phyloP scores from a whole-genome alignment of 176 grass and related monocot genomes.

The Tillandsia leiboldiana region DNA sequence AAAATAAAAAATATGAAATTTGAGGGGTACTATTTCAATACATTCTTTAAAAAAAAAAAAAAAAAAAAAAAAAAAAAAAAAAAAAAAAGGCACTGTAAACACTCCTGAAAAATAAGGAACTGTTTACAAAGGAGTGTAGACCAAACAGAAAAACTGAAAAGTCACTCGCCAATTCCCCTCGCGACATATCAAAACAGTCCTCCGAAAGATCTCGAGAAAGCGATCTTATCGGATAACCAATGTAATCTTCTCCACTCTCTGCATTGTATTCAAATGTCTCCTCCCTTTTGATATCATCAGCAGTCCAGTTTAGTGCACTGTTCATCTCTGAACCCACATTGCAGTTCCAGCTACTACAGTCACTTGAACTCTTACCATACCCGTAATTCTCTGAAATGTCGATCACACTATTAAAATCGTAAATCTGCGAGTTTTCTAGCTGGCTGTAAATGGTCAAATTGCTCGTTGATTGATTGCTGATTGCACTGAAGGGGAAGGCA shows the following conservation, averaged over 20 bases:
- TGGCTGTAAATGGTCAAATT: constrained; percentile 7
- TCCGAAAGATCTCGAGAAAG: constrained; percentile 37
- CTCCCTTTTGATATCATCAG: constrained; percentile 31
- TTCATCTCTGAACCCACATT: constrained; percentile 31
- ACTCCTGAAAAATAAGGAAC: no score
- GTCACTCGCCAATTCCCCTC: constrained; percentile 31
- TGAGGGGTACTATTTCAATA: no score
- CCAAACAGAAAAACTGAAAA: constrained; percentile 9
- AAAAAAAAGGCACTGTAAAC: no score
- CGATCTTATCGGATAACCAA: constrained; percentile 25
- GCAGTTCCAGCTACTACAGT: constrained; percentile 75
- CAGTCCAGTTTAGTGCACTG: constrained; percentile 28
- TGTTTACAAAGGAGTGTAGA: no score
- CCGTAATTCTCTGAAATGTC: constrained; percentile 71
- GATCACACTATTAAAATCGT: constrained; percentile 54
- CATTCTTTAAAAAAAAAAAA: no score
- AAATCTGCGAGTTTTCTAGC: constrained; percentile 14
- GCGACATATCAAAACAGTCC: constrained; percentile 45
- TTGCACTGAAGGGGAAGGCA: constrained; percentile 50
- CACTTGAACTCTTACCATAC: constrained; percentile 65
- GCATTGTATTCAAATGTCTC: constrained; percentile 49
- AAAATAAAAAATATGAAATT: no score
- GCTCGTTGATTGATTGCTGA: constrained; percentile 9
- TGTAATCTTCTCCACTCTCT: constrained; percentile 8
- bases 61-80: no score